phyloP scores from a whole-genome alignment of 2,329 filamentous ascomycete genomes.

The Exophiala sp. region DNA sequence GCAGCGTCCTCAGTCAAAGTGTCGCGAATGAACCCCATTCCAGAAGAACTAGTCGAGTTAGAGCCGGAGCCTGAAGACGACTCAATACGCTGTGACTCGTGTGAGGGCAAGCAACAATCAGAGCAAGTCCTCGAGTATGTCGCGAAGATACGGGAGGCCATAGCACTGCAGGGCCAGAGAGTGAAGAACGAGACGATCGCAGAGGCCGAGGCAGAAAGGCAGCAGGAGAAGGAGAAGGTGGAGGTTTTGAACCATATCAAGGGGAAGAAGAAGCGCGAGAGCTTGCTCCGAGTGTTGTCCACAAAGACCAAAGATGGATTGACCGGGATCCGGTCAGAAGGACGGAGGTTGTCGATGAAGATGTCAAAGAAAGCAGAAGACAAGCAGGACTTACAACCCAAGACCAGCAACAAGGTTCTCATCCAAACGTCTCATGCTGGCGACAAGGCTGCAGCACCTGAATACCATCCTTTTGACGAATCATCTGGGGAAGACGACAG shows the following conservation, averaged over 20 bases:
- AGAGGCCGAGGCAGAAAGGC: not conserved
- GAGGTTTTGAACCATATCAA: conserved; percentile 42
- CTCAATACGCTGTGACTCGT: not conserved
- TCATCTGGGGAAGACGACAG: not conserved
- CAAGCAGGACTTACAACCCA: too few relatives aligned
- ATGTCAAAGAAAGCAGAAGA: not conserved
- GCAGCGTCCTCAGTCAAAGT: not conserved
- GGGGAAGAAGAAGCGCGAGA: not conserved
- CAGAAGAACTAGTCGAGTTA: conserved; percentile 2
- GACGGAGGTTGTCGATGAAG: not conserved
- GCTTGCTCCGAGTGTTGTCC: not conserved
- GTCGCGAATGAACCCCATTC: conserved; percentile 4
- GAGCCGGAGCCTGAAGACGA: conserved; percentile 5
- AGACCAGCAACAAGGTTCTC: not conserved
- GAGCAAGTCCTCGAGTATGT: conserved; percentile 9
- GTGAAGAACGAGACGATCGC: not conserved
- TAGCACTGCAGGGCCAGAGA: conserved; percentile 7
- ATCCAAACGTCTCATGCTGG: too few relatives aligned
- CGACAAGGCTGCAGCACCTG: too few relatives aligned
- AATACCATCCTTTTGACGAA: too few relatives aligned
- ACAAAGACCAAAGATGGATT: conserved; percentile 2
- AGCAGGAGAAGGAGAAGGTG: not conserved
- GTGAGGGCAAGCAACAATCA: not conserved
- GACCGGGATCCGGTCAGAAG: not conserved
- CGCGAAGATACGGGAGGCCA: conserved; percentile 7